Conservation (phyloP, 495 filamentous ascomycete genomes). For the Schizothecium vesticola region DNA sequence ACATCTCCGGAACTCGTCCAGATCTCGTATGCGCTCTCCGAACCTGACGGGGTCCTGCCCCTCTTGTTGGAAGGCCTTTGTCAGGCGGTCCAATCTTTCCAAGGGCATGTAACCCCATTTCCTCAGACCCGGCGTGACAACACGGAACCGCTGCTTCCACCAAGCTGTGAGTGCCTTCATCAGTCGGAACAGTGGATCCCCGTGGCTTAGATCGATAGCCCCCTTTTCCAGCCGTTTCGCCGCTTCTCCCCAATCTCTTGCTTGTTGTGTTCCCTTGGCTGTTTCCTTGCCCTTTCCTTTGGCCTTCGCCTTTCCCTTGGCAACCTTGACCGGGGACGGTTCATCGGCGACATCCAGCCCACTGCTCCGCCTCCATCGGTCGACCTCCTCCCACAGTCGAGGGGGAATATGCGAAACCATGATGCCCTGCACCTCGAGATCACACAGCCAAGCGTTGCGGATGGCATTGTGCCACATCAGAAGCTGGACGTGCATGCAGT, state of each 20-base stretch:
- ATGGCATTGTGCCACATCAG: slow-evolving; percentile 84
- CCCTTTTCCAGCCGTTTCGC: slow-evolving; percentile 66
- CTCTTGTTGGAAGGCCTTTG: slow-evolving; percentile 58
- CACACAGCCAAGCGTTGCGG: slow-evolving; percentile 82
- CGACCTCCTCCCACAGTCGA: slow-evolving; percentile 61
- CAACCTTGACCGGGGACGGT: slow-evolving; percentile 17
- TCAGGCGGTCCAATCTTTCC: slow-evolving; percentile 59
- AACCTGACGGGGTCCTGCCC: slow-evolving; percentile 55
- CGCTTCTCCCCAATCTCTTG: slow-evolving; percentile 69
- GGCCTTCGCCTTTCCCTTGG: slow-evolving; percentile 35
- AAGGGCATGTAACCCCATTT: slow-evolving; percentile 83
- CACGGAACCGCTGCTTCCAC: slow-evolving; percentile 81
- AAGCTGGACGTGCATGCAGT: slow-evolving; percentile 84
- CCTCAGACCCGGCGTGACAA: slow-evolving; percentile 73
- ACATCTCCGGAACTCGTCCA: slow-evolving; percentile 60
- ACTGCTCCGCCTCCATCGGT: slow-evolving; percentile 64
- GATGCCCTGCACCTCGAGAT: slow-evolving; percentile 70
- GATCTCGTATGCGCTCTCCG: slow-evolving; percentile 64
- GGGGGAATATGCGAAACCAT: slow-evolving; percentile 65
- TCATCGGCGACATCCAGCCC: slow-evolving; percentile 50
- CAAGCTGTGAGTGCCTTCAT: slow-evolving; percentile 69
- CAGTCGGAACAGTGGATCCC: slow-evolving; percentile 76
- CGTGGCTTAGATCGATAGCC: slow-evolving; percentile 63
- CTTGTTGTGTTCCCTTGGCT: slow-evolving; percentile 39
- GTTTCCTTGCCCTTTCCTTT: slow-evolving; percentile 19